These are phyloP conservation scores for Aureobasidium pullulans DNA, from an alignment of 2,329 filamentous ascomycete species.

Conservation along the genomic window DNA sequence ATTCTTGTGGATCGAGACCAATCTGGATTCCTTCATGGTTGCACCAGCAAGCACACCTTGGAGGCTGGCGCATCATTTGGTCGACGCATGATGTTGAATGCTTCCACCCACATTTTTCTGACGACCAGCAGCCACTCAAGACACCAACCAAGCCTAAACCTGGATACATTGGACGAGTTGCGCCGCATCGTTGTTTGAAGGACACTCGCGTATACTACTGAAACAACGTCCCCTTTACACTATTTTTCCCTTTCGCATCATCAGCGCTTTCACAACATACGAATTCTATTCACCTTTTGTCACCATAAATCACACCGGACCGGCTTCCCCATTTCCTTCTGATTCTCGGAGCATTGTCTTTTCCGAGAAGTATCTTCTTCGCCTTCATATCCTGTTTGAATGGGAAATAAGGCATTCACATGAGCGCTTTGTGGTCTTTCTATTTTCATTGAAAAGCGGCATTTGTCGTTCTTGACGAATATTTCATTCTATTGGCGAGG, in stretches of 20 bases:
- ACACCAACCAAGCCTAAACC: neutral
- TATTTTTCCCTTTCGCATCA: neutral
- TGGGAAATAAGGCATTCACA: neutral
- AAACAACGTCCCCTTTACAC: neutral
- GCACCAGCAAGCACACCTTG: neutral
- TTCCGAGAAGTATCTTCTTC: neutral
- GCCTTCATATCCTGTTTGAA: neutral
- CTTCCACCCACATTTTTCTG: neutral
- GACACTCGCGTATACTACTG: neutral
- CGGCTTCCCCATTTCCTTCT: neutral
- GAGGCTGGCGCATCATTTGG: neutral
- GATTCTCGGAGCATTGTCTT: neutral
- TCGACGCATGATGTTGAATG: neutral
- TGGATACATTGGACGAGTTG: neutral
- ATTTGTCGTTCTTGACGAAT: constrained; percentile 6
- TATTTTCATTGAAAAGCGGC: neutral
- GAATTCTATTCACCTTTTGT: neutral
- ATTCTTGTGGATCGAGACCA: neutral
- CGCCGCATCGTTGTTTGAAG: neutral
- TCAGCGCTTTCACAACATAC: neutral
- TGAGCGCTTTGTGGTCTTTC: neutral
- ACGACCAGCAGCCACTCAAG: neutral
- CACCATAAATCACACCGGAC: constrained; percentile 3
- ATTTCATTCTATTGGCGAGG: constrained; percentile 6
- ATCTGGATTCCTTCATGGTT: neutral